Percentiles rank a stretch among this genome's conserved stretches.
Evolutionary conservation across 2,329 filamentous ascomycete genomes (phyloP).

Genomic region (Oidium heveae): DNA sequence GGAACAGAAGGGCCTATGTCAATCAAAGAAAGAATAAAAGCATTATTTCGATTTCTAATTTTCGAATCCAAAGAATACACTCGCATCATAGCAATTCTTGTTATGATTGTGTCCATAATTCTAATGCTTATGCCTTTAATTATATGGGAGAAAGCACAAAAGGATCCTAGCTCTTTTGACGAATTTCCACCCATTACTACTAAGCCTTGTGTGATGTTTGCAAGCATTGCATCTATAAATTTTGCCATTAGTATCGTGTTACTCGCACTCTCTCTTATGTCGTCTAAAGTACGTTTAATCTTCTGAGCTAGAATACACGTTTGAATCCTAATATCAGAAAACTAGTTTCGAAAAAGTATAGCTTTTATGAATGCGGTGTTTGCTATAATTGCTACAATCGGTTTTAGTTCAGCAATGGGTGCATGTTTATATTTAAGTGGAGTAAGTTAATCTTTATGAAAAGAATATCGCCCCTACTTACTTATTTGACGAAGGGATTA

Average conservation of each 20-base stretch:
- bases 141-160: slow-evolving; percentile 4
- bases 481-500: background rate
- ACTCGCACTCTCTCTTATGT: slow-evolving; percentile 4
- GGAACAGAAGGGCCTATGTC: background rate
- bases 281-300: slow-evolving; percentile 3
- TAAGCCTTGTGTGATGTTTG: slow-evolving; percentile 5
- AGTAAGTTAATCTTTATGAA: background rate
- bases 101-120: slow-evolving; percentile 5
- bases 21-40: background rate
- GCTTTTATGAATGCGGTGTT: slow-evolving; percentile 5
- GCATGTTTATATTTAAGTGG: slow-evolving; percentile 2
- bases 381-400: slow-evolving; percentile 4
- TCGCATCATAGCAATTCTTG: slow-evolving; percentile 4
- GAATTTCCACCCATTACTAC: slow-evolving; percentile 3
- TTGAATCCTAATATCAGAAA: slow-evolving; percentile 1
- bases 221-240: slow-evolving; percentile 4
- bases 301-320: background rate
- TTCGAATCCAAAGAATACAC: background rate
- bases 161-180: slow-evolving; percentile 2
- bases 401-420: slow-evolving; percentile 6
- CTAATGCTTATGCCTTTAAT: slow-evolving; percentile 6
- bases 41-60: background rate
- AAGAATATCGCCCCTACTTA: background rate
- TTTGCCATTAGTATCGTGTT: slow-evolving; percentile 3
- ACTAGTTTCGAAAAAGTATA: slow-evolving; percentile 5